Evolutionary conservation across 2,329 filamentous ascomycete genomes (phyloP).

Genomic region (Scolecobasidium constrictum): DNA sequence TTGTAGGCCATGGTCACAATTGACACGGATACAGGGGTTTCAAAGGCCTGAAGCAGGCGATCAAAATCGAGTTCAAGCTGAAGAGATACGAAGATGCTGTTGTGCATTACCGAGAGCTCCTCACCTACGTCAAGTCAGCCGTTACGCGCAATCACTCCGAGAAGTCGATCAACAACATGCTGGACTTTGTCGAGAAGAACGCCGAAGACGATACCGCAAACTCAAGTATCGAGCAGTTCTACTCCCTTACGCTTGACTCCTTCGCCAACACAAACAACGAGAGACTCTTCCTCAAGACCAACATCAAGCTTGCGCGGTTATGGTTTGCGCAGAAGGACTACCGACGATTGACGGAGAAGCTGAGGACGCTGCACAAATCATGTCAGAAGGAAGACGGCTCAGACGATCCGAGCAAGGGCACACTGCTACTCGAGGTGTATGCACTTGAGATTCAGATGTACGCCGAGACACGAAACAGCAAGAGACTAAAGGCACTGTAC

Average conservation of each 20-base stretch:
- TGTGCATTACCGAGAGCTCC: conserved; percentile 84
- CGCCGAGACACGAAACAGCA: conserved; percentile 92
- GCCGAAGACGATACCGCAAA: conserved; percentile 61
- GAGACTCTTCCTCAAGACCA: conserved; percentile 93
- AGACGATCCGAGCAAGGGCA: conserved; percentile 90
- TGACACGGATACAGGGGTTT: conserved; percentile 52
- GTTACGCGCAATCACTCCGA: conserved; percentile 98
- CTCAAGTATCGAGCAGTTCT: conserved; percentile 86
- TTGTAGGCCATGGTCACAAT: conserved; percentile 3
- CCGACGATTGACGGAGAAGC: conserved; percentile 63
- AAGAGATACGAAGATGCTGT: conserved; percentile 77
- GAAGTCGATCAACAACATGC: conserved; percentile 98
- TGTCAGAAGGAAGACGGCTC: conserved; percentile 80
- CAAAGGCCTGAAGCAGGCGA: conserved; percentile 94
- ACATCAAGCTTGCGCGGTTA: conserved; percentile 88
- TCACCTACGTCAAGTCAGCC: conserved; percentile 94
- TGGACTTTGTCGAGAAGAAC: conserved; percentile 93
- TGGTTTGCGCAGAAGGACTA: conserved; percentile 91
- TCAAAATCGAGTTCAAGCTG: conserved; percentile 93
- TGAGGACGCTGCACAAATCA: conserved; percentile 77
- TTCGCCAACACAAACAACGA: conserved; percentile 98
- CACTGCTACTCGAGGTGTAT: conserved; percentile 91
- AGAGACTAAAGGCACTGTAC: conserved; percentile 87
- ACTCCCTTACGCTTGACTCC: conserved; percentile 82
- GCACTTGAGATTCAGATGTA: conserved; percentile 99